Evolutionary conservation across 2,329 filamentous ascomycete genomes (phyloP).

Genomic region (Alternaria gansuensis): DNA sequence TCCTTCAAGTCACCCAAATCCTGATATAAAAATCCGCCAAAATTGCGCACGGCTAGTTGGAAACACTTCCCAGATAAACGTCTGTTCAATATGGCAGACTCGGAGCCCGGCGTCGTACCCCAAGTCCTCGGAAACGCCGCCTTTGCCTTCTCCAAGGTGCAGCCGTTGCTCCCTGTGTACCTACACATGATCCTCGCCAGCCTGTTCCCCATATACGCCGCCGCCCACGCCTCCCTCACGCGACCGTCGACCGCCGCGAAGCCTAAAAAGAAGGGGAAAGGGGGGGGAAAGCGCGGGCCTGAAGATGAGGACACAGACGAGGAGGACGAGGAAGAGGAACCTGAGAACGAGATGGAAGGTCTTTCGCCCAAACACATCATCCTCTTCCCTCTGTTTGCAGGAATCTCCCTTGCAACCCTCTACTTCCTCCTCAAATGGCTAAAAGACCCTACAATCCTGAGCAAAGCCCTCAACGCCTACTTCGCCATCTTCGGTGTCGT

Average conservation of each 20-base stretch:
- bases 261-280: conserved; percentile 64
- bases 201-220: conserved; percentile 83
- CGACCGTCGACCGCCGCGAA: conserved; percentile 81
- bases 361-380: conserved; percentile 81
- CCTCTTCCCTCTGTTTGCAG: conserved; percentile 82
- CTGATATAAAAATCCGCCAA: not conserved
- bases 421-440: conserved; percentile 93
- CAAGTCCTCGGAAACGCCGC: conserved; percentile 46
- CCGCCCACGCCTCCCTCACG: conserved; percentile 83
- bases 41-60: no score
- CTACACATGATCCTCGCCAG: conserved; percentile 72
- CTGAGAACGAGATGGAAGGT: conserved; percentile 68
- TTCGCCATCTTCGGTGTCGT: conserved; percentile 83
- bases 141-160: conserved; percentile 56
- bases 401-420: conserved; percentile 73
- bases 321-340: conserved; percentile 62
- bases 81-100: conserved; percentile 38
- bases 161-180: conserved; percentile 63
- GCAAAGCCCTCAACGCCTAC: conserved; percentile 83
- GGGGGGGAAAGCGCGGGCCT: conserved; percentile 53
- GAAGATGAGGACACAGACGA: conserved; percentile 52
- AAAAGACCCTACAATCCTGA: conserved; percentile 80
- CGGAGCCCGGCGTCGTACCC: conserved; percentile 43
- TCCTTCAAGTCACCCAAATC: not conserved
- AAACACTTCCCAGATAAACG: not conserved